These are phyloP conservation scores for Eutypa lata DNA, from an alignment of 2,329 filamentous ascomycete species.

Conservation along the genomic window DNA sequence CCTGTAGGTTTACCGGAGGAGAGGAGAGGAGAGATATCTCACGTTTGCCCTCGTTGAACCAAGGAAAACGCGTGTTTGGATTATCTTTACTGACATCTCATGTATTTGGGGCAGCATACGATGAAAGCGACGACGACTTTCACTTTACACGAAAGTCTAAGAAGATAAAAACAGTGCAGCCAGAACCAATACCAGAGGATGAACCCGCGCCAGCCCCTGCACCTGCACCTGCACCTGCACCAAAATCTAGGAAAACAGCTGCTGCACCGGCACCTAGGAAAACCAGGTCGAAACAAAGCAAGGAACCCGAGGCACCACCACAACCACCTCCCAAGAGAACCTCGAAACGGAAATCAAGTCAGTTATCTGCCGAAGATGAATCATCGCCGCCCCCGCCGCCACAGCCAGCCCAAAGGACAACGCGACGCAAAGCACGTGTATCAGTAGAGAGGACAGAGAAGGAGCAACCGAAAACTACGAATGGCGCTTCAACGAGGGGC, in stretches of 20 bases:
- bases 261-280: conserved; percentile 34
- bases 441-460: conserved; percentile 34
- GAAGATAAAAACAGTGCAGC: conserved; percentile 56
- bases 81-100: not conserved
- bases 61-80: not conserved
- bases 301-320: conserved; percentile 17
- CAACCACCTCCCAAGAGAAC: conserved; percentile 37
- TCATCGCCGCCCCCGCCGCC: conserved; percentile 10
- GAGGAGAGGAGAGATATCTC: conserved; percentile 1
- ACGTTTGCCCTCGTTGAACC: conserved; percentile 7
- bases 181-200: conserved; percentile 38
- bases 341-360: conserved; percentile 34
- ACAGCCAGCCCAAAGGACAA: conserved; percentile 38
- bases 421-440: conserved; percentile 42
- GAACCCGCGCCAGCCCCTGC: conserved; percentile 35
- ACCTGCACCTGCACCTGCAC: no score
- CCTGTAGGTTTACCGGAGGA: conserved; percentile 44
- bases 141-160: conserved; percentile 69
- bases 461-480: conserved; percentile 18
- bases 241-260: no score
- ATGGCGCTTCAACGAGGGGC: conserved; percentile 13
- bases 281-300: conserved; percentile 38
- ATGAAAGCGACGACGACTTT: conserved; percentile 77
- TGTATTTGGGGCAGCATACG: conserved; percentile 43
- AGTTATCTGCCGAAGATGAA: conserved; percentile 23